These are phyloP conservation scores for Beauveria caledonica DNA, from an alignment of 2,329 filamentous ascomycete species.

Conservation along the genomic window DNA sequence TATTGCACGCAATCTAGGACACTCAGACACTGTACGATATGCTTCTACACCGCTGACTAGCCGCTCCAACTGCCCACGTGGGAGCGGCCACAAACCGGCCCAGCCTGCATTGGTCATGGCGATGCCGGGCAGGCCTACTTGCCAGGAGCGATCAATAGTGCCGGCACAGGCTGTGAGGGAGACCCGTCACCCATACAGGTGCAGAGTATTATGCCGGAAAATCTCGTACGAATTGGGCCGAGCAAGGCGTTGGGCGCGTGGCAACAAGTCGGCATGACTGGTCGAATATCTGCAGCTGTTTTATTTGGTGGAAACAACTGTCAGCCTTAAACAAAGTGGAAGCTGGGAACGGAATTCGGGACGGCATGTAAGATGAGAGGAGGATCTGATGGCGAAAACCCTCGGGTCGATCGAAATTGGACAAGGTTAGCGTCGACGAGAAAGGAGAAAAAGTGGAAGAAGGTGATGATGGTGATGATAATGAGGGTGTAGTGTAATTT, in stretches of 20 bases:
- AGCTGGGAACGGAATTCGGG: not conserved
- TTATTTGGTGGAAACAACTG: not conserved
- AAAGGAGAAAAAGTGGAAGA: not conserved
- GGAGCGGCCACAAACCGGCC: too few relatives aligned
- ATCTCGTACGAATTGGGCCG: not conserved
- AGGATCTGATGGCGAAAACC: not conserved
- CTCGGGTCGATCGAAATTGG: not conserved
- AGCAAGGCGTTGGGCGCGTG: not conserved
- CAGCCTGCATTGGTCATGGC: too few relatives aligned
- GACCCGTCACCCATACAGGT: not conserved
- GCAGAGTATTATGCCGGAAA: not conserved
- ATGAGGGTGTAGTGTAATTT: too few relatives aligned
- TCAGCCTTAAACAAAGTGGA: not conserved
- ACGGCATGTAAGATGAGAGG: not conserved
- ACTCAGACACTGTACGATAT: too few relatives aligned
- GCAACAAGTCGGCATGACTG: not conserved
- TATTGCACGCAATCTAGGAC: too few relatives aligned
- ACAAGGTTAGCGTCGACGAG: not conserved
- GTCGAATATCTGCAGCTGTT: not conserved
- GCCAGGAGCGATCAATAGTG: too few relatives aligned
- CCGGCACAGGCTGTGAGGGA: not conserved
- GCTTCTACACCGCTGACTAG: too few relatives aligned
- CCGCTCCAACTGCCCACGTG: too few relatives aligned
- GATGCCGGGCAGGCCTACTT: too few relatives aligned
- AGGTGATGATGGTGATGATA: not conserved